phyloP scores from a whole-genome alignment of 257 asterid species.

The Parsonsia alboflavescens region DNA sequence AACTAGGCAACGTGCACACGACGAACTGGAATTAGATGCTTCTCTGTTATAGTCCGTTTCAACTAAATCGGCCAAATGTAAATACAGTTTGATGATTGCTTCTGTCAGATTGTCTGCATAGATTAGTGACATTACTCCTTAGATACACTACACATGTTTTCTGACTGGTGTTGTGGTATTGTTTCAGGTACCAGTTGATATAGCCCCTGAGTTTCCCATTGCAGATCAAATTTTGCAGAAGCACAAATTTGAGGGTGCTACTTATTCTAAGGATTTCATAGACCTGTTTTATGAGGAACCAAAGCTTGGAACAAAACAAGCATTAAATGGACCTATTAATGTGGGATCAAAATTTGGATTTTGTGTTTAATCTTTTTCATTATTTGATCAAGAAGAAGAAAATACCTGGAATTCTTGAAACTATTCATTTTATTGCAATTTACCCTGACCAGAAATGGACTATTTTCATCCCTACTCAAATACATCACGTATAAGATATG shows the following conservation, averaged over 20 bases:
- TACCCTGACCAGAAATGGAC: too few species aligned
- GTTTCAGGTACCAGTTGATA: conserved; percentile 87
- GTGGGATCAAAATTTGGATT: neutral
- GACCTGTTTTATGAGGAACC: too few species aligned
- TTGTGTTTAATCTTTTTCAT: neutral
- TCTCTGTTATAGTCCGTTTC: too few species aligned
- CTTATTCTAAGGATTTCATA: neutral
- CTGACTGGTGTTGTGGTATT: neutral
- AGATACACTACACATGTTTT: neutral
- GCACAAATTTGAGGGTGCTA: conserved; percentile 14
- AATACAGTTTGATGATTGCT: neutral
- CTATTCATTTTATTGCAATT: neutral
- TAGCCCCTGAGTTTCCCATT: conserved; percentile 74
- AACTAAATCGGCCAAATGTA: too few species aligned
- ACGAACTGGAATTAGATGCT: neutral
- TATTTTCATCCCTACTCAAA: too few species aligned
- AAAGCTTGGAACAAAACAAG: too few species aligned
- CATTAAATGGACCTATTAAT: too few species aligned
- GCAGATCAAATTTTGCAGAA: conserved; percentile 49
- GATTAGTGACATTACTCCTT: neutral
- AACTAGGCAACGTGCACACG: too few species aligned
- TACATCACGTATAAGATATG: neutral
- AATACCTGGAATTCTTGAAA: neutral
- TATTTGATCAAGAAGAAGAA: neutral
- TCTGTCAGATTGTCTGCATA: neutral